Base-by-base conservation (phyloP, 805 yeast genomes). In the Wickerhamomyces kurtzmanii region DNA sequence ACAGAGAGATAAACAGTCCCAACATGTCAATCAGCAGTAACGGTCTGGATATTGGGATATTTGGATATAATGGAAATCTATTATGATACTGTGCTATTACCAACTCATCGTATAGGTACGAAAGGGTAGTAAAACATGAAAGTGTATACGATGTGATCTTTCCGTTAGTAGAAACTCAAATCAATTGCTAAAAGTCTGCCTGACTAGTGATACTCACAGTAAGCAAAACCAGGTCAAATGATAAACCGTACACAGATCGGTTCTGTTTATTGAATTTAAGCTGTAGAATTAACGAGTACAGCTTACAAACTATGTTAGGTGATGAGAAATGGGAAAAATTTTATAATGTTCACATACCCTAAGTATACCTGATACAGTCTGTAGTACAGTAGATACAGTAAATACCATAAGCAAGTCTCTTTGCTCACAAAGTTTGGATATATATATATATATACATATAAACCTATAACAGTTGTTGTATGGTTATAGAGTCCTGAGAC, bases 191-290 rank as follows among this genome's bases (percentile, higher is more conserved):
- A n/a, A n/a, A n/a, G 2, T 8, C 20, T 18, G 10, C n/a, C n/a
- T 4, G 3, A n/a, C 10, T 6, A 4, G 17, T 4, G 13, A 8
- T 18, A 33, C 43, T 22, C 14, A 40, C 43, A 5, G 31, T 23
- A 3, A 55, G 33, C 12, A 39, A 28, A 7, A 43, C 40, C 8
- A 43, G 28, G 32, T 61, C 67, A 29, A 50, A 49, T 1, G 68
- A 62, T 1, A 59, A 35, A 0, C 66, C 65, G 31, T 55, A 49
- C 1, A 61, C 37, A 2, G 65, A 54, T 18, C 38, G 42, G 28
- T 49, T 52, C 11, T 37, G 28, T 24, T 38, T 43, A 26, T 49
- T 45, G 25, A 48, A 47, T 15, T 39, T 36, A 5, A 31, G 23
- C 16, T 37, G 40, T 2, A 22, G 11, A 7, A 23, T 9, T n/a